These are phyloP conservation scores for Candida palmyrensis DNA, from an alignment of 805 yeast genomes.

Conservation along the genomic window DNA sequence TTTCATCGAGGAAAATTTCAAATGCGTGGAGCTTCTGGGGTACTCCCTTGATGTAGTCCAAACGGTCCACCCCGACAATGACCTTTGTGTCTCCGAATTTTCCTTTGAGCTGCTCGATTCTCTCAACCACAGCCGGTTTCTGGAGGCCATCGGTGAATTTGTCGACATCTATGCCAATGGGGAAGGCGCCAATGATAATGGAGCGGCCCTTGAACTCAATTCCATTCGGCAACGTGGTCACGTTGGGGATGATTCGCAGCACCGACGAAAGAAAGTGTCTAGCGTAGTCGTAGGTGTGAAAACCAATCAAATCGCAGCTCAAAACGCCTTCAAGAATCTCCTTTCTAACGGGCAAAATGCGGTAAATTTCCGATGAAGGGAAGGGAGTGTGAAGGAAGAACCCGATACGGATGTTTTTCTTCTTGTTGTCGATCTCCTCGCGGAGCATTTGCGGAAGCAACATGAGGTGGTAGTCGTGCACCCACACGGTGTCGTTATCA, in stretches of 20 bases:
- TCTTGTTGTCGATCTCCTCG: constrained; percentile 45
- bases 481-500: constrained; percentile 92
- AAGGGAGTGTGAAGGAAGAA: constrained; percentile 97
- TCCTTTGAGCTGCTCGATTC: constrained; percentile 57
- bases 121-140: constrained; percentile 52
- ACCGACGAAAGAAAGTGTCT: constrained; percentile 92
- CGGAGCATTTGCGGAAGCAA: constrained; percentile 84
- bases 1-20: constrained; percentile 84
- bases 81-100: constrained; percentile 76
- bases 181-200: constrained; percentile 92
- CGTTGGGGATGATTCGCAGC: constrained; percentile 65
- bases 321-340: constrained; percentile 89
- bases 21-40: constrained; percentile 97
- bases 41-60: constrained; percentile 96
- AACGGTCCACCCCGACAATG: constrained; percentile 93
- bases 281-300: constrained; percentile 98
- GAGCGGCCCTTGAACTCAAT: constrained; percentile 70
- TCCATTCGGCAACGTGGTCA: constrained; percentile 87
- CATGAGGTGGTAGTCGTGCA: constrained; percentile 97
- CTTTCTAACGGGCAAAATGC: constrained; percentile 91
- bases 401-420: constrained; percentile 68
- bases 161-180: constrained; percentile 97
- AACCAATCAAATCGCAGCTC: constrained; percentile 92
- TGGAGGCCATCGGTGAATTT: constrained; percentile 78
- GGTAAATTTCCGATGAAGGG: constrained; percentile 93